A percentile compares a stretch with the other conserved stretches of the same genome.
Conservation (phyloP, 2,329 filamentous ascomycete genomes). For the Parafenestella ontariensis region DNA sequence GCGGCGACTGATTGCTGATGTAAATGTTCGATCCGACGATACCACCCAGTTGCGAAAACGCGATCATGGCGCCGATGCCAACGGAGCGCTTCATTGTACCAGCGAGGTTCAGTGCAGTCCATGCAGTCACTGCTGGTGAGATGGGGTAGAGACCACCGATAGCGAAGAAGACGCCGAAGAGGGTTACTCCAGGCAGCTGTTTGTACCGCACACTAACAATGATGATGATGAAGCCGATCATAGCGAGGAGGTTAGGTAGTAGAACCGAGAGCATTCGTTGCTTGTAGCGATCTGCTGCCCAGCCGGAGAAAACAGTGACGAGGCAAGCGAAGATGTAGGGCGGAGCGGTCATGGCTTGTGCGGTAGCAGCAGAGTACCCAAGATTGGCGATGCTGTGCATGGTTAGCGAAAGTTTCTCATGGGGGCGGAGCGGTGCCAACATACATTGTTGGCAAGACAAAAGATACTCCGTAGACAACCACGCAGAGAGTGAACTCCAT, state of each 20-base stretch:
- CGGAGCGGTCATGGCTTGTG: constrained; percentile 20
- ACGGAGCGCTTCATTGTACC: constrained; percentile 28
- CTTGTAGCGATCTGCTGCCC: constrained; percentile 16
- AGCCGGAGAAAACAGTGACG: constrained; percentile 14
- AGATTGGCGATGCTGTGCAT: constrained; percentile 11
- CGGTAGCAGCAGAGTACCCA: constrained; percentile 19
- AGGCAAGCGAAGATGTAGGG: constrained; percentile 19
- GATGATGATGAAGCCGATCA: constrained; percentile 51
- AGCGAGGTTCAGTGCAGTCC: constrained; percentile 16
- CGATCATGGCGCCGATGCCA: constrained; percentile 24
- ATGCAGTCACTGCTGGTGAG: neutral
- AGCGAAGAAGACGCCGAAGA: constrained; percentile 13
- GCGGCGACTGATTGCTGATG: constrained; percentile 30
- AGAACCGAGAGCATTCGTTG: constrained; percentile 15
- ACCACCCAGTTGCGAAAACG: constrained; percentile 19
- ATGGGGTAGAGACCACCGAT: constrained; percentile 20
- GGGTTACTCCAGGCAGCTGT: constrained; percentile 9
- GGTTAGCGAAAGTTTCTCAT: neutral
- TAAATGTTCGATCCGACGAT: constrained; percentile 37
- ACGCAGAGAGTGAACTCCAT: neutral
- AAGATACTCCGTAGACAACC: neutral
- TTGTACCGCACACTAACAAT: constrained; percentile 42
- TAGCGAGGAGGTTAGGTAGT: constrained; percentile 27
- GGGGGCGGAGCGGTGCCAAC: neutral
- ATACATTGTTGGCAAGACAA: neutral